Base-by-base conservation (phyloP, 345 rosid genomes). In the Citrus cavaleriei region DNA sequence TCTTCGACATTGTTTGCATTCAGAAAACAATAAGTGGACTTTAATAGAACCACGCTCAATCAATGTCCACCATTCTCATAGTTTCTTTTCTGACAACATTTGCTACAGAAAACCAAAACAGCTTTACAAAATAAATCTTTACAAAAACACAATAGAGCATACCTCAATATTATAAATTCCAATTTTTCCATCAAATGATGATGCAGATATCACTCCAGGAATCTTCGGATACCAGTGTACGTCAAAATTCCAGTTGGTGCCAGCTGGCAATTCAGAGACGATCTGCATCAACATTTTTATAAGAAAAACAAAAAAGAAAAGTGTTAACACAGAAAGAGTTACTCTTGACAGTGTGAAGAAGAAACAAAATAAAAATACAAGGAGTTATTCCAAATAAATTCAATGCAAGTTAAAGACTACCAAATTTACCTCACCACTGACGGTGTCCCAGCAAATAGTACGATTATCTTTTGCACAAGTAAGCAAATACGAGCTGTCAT, bases 151-250 rank as follows among this genome's bases (percentile, higher is more conserved):
- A 81, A 72, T 21, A 59, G 58, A 35, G 22, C 67, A 73, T 84
- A 94, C 99, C 99, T 97, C 99, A 78, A 93, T 90, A 81, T 97
- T 97, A 85, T 94, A 94, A 73, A 97, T 84, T 71, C 98, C 98
- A 82, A 97, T 89, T 87, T 93, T 93, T 67, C 98, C 98, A 83
- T 97, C 99, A 88, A 93, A 97, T 30, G 99, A 94, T 73, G 98
- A 97, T 76, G 99, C 95, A 79, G 98, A 88, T 82, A 97, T 92
- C 60, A 97, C 92, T 84, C 99, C 99, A 8, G 98, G 98, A 70
- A 97, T 92, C 87, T 86, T 91, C 46, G 98, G 88, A 85, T 93
- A 97, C 99, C 99, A 97, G 75, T 97, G 99, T 66, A 97, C 90
- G 84, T 97, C 99, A 78, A 97, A 97, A 84, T 93, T 97, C 99